These are phyloP conservation scores for Podospora pseudoanserina DNA, from an alignment of 495 filamentous ascomycete species.

Conservation along the genomic window DNA sequence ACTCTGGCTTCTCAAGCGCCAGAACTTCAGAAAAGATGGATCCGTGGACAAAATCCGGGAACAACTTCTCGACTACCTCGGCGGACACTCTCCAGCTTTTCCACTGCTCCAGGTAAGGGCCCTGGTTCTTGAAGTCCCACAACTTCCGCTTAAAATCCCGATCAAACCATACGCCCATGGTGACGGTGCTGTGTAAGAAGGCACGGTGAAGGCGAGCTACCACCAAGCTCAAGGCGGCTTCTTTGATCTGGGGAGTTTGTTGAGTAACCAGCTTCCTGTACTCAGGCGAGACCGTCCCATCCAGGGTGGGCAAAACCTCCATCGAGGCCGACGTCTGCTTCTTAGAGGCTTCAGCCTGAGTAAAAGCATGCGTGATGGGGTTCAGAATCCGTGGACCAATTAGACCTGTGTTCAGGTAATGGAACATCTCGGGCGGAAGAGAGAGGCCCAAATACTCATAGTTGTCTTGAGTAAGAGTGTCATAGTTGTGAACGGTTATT, in stretches of 20 bases:
- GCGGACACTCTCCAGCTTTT: constrained; percentile 71
- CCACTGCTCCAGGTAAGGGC: constrained; percentile 58
- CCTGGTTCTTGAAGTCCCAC: constrained; percentile 52
- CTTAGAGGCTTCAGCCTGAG: not conserved
- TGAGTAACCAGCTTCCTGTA: constrained; percentile 74
- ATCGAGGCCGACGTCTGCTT: constrained; percentile 45
- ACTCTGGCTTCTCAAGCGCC: constrained; percentile 59
- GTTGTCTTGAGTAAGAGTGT: constrained; percentile 69
- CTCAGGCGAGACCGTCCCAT: constrained; percentile 72
- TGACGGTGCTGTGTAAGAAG: constrained; percentile 71
- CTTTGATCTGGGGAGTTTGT: constrained; percentile 66
- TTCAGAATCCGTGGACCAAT: constrained; percentile 75
- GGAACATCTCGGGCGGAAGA: constrained; percentile 86
- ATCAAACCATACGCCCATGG: constrained; percentile 81
- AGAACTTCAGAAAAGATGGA: constrained; percentile 55
- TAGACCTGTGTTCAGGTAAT: constrained; percentile 81
- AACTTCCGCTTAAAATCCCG: constrained; percentile 60
- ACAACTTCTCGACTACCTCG: constrained; percentile 44
- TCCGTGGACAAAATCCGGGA: constrained; percentile 48
- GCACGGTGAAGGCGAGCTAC: constrained; percentile 75
- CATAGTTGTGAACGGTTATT: constrained; percentile 65
- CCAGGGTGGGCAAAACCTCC: constrained; percentile 70
- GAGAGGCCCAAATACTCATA: constrained; percentile 87
- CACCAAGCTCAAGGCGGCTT: constrained; percentile 69
- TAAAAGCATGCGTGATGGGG: constrained; percentile 64